Evolutionary conservation across 2,329 filamentous ascomycete species (phyloP).

Genomic region (Didymellaceae sp.): DNA sequence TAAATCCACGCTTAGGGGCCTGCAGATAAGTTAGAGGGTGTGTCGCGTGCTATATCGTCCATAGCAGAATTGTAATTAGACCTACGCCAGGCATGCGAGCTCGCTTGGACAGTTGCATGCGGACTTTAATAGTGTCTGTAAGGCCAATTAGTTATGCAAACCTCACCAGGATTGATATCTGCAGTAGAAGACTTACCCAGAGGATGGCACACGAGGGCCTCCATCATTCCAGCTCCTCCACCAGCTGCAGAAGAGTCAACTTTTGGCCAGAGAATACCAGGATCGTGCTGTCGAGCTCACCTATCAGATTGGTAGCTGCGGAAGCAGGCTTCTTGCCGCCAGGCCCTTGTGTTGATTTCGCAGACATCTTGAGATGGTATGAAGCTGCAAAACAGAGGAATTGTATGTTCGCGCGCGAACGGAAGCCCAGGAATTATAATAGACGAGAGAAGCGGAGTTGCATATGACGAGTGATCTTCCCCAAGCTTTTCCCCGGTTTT

Average conservation of each 20-base stretch:
- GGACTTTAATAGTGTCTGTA: constrained; percentile 96
- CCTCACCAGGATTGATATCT: background rate
- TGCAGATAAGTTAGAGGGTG: constrained; percentile 34
- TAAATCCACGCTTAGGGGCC: constrained; percentile 82
- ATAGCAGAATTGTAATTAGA: constrained; percentile 22
- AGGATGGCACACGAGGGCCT: constrained; percentile 94
- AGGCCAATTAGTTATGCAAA: constrained; percentile 26
- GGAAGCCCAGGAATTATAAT: background rate
- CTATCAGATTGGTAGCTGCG: constrained; percentile 88
- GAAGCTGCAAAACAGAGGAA: constrained; percentile 10
- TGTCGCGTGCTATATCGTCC: background rate
- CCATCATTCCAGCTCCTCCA: constrained; percentile 98
- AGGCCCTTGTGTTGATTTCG: constrained; percentile 63
- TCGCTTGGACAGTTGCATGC: constrained; percentile 95
- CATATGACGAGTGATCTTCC: constrained; percentile 22
- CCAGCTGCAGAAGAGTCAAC: constrained; percentile 68
- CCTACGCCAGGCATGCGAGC: constrained; percentile 78
- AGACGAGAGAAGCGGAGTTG: constrained; percentile 2
- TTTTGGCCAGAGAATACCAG: constrained; percentile 1
- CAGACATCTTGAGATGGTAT: constrained; percentile 58
- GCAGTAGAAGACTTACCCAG: constrained; percentile 66
- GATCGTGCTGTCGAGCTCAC: constrained; percentile 57
- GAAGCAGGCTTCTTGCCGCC: constrained; percentile 79
- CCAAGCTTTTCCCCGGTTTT: constrained; percentile 19
- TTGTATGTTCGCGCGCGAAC: background rate